These are phyloP conservation scores for Puccinia coronata DNA, from an alignment of 1,284 basidiomycete genomes.

Conservation along the genomic window DNA sequence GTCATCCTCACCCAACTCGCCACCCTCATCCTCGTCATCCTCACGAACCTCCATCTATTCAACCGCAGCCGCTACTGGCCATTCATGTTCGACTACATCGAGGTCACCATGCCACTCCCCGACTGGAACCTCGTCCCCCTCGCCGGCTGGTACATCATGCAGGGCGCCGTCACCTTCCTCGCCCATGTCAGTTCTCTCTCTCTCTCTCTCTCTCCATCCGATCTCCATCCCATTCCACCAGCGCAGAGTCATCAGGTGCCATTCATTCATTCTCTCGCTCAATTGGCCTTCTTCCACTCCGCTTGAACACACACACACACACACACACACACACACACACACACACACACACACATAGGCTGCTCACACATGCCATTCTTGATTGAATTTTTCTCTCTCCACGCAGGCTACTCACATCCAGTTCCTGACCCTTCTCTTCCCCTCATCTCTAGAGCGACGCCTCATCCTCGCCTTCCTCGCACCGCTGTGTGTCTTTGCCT, in stretches of 20 bases:
- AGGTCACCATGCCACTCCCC: constrained; percentile 69
- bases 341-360: no score
- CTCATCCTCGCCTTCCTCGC: constrained; percentile 79
- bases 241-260: no score
- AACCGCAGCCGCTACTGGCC: constrained; percentile 77
- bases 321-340: no score
- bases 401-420: constrained; percentile 91
- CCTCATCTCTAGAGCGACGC: constrained; percentile 83
- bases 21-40: constrained; percentile 72
- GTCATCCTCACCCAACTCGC: constrained; percentile 76
- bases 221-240: background rate
- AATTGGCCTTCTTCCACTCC: no score
- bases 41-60: constrained; percentile 69
- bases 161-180: constrained; percentile 35
- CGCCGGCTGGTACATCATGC: constrained; percentile 70
- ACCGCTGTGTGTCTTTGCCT: constrained; percentile 32
- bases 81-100: constrained; percentile 87
- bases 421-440: constrained; percentile 92
- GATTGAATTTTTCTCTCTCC: constrained; percentile 13
- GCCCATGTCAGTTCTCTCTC: constrained; percentile 49
- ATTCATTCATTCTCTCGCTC: no score
- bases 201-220: background rate
- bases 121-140: constrained; percentile 71
- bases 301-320: no score
- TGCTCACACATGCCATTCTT: no score